Conservation (phyloP, 257 asterid genomes). For the Leptodermis oblonga region DNA sequence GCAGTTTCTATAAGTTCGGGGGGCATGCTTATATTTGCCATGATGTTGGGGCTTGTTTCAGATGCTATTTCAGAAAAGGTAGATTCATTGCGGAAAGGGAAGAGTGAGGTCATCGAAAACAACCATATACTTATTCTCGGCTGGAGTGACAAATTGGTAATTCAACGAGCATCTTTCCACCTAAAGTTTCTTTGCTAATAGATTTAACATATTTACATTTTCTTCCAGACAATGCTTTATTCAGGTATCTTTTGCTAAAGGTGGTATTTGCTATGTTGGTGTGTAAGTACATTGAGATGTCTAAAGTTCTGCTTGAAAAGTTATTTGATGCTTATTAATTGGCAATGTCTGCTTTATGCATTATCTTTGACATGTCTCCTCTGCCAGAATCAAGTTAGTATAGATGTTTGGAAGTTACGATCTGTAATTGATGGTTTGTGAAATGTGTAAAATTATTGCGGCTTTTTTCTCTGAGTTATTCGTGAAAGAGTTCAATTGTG, state of each 20-base stretch:
- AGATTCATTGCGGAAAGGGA: constrained; percentile 93
- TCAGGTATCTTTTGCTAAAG: neutral
- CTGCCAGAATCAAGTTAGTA: neutral
- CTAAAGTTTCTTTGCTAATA: neutral
- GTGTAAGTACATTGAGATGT: neutral
- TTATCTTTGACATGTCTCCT: neutral
- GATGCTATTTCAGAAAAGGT: constrained; percentile 98
- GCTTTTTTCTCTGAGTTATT: neutral
- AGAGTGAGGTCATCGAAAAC: constrained; percentile 94
- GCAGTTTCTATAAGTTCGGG: constrained; percentile 93
- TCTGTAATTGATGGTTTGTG: neutral
- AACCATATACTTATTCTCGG: constrained; percentile 96
- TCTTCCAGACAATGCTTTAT: neutral
- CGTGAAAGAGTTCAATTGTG: neutral
- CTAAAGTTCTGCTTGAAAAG: neutral
- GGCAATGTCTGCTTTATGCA: neutral
- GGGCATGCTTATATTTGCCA: constrained; percentile 98
- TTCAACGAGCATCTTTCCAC: constrained; percentile 9
- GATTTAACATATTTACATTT: neutral
- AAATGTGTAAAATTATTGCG: neutral
- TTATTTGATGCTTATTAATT: neutral
- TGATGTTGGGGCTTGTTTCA: constrained; percentile 99
- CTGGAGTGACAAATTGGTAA: constrained; percentile 99
- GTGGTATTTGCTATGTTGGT: neutral
- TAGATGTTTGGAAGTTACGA: neutral